Percentiles rank a stretch among this genome's conserved stretches.
phyloP scores from a whole-genome alignment of 352 stramenopile species.

The Phytophthora quininea region DNA sequence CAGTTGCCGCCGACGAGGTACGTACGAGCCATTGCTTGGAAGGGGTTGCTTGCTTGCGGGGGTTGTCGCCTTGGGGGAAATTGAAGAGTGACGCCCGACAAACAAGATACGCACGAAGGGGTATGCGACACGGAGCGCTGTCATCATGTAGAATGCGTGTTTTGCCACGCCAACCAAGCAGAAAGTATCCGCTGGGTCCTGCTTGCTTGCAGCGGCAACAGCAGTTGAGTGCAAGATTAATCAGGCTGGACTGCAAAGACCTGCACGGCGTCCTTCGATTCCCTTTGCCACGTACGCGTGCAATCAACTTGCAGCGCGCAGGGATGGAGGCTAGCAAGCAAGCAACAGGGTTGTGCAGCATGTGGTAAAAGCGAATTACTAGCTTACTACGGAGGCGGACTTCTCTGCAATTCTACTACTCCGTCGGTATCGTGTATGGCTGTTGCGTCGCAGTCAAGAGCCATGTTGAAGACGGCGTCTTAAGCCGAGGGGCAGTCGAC shows the following conservation, averaged over 20 bases:
- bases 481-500: conserved; percentile 27
- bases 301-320: too few species aligned
- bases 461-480: background rate
- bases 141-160: too few species aligned
- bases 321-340: too few species aligned
- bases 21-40: conserved; percentile 35
- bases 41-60: background rate
- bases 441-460: background rate
- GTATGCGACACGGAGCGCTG: background rate
- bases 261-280: too few species aligned
- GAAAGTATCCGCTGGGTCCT: too few species aligned
- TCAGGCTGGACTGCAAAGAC: too few species aligned
- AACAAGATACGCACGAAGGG: background rate
- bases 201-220: too few species aligned
- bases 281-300: too few species aligned
- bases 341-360: too few species aligned
- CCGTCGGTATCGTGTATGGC: background rate
- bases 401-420: background rate
- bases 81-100: background rate
- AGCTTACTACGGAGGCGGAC: background rate
- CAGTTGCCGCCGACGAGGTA: conserved; percentile 58
- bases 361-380: too few species aligned
- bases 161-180: too few species aligned
- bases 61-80: conserved; percentile 24
- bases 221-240: too few species aligned